Conservation (phyloP, 2,329 filamentous ascomycete genomes). For the Cladosporium austrohemisphaericum region DNA sequence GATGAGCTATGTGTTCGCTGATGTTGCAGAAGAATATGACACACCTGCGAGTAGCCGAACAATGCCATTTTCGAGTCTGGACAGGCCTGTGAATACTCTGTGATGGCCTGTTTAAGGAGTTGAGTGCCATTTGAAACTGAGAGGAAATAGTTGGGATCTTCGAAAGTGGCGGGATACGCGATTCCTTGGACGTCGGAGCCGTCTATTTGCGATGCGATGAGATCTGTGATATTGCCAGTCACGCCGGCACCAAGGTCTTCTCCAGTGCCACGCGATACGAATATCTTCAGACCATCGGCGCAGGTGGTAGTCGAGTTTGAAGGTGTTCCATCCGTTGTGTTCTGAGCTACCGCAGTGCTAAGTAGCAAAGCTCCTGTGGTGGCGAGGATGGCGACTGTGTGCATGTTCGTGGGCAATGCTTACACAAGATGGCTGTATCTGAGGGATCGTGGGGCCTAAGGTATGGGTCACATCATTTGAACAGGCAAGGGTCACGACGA, state of each 20-base stretch:
- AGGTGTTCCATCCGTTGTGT: neutral
- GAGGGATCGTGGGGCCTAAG: neutral
- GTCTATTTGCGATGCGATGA: slow-evolving; percentile 2
- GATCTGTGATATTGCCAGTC: neutral
- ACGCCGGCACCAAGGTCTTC: neutral
- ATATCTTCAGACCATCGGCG: neutral
- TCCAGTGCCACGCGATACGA: slow-evolving; percentile 3
- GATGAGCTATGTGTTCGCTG: neutral
- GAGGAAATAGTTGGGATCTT: neutral
- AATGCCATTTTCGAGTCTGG: slow-evolving; percentile 1
- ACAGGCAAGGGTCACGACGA: neutral
- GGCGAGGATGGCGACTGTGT: neutral
- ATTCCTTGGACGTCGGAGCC: neutral
- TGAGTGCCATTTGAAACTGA: slow-evolving; percentile 4
- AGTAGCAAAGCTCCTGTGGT: neutral
- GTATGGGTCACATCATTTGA: neutral
- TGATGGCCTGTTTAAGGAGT: neutral
- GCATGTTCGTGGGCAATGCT: neutral
- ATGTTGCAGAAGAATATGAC: neutral
- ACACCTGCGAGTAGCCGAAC: slow-evolving; percentile 6
- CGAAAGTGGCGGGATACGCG: neutral
- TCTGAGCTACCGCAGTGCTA: neutral
- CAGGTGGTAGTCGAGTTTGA: neutral
- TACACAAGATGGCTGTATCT: neutral
- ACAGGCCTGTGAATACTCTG: slow-evolving; percentile 3